Percentiles rank a stretch among this genome's conserved stretches.
phyloP scores from a whole-genome alignment of 257 asterid species.

The Gynochthodes officinalis region DNA sequence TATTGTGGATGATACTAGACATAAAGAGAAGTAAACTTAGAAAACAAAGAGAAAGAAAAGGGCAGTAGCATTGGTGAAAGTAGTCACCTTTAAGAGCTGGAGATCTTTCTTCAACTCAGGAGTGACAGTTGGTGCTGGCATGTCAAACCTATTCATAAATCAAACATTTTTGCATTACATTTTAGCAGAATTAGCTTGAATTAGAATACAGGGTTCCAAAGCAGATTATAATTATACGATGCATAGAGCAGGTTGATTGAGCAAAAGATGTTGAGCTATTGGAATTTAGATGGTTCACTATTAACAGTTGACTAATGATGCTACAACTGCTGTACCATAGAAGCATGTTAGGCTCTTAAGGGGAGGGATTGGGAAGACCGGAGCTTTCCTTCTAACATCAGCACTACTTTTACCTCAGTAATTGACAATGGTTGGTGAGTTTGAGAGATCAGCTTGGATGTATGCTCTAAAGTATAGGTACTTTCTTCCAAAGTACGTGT shows the following conservation, averaged over 20 bases:
- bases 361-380: not conserved
- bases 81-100: conserved; percentile 65
- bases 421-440: not conserved
- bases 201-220: not conserved
- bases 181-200: too few relatives aligned
- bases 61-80: not conserved
- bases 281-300: too few relatives aligned
- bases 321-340: not conserved
- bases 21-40: not conserved
- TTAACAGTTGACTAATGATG: not conserved
- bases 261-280: not conserved
- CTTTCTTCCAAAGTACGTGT: not conserved
- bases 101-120: conserved; percentile 89
- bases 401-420: not conserved
- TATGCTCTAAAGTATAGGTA: too few relatives aligned
- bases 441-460: not conserved
- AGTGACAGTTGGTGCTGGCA: conserved; percentile 85
- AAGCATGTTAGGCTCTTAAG: too few relatives aligned
- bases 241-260: not conserved
- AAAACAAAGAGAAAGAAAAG: not conserved
- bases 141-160: conserved; percentile 66
- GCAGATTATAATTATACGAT: not conserved
- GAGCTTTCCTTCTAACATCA: not conserved
- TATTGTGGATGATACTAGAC: not conserved
- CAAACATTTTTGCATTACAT: not conserved